These are phyloP conservation scores for Nemania bipapillata DNA, from an alignment of 2,329 filamentous ascomycete genomes.

Conservation along the genomic window DNA sequence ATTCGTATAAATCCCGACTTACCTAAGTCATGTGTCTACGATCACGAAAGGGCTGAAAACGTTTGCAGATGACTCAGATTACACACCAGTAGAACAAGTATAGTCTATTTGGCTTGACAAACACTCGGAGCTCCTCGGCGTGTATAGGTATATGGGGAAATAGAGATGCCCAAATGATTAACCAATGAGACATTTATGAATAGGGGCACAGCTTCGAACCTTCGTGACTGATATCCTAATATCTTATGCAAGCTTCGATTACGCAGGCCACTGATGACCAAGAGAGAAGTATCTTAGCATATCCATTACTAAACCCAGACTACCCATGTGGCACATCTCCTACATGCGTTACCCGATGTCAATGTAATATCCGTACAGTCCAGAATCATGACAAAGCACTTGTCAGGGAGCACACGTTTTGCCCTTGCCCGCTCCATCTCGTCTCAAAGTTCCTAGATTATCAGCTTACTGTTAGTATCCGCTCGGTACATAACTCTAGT, in stretches of 20 bases:
- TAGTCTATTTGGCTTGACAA: not conserved
- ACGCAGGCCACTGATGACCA: not conserved
- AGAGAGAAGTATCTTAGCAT: not conserved
- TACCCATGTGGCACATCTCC: not conserved
- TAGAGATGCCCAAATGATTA: not conserved
- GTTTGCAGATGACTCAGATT: not conserved
- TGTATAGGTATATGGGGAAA: not conserved
- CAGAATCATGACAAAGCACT: not conserved
- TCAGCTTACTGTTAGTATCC: slow-evolving; percentile 24
- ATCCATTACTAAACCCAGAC: not conserved
- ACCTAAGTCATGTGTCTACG: not conserved
- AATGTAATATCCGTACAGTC: not conserved
- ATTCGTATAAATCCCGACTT: not conserved
- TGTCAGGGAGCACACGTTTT: not conserved
- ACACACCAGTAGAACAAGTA: not conserved
- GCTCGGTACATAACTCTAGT: slow-evolving; percentile 8
- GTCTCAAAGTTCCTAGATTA: slow-evolving; percentile 8
- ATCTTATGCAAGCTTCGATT: not conserved
- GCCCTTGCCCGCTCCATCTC: not conserved
- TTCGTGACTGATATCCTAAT: not conserved
- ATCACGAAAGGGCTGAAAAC: not conserved
- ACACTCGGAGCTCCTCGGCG: not conserved
- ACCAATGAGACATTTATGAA: not conserved
- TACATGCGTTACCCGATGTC: not conserved
- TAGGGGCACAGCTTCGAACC: not conserved